These are phyloP conservation scores for Moniliophthora roreri DNA, from an alignment of 1,284 basidiomycete genomes.

Conservation along the genomic window DNA sequence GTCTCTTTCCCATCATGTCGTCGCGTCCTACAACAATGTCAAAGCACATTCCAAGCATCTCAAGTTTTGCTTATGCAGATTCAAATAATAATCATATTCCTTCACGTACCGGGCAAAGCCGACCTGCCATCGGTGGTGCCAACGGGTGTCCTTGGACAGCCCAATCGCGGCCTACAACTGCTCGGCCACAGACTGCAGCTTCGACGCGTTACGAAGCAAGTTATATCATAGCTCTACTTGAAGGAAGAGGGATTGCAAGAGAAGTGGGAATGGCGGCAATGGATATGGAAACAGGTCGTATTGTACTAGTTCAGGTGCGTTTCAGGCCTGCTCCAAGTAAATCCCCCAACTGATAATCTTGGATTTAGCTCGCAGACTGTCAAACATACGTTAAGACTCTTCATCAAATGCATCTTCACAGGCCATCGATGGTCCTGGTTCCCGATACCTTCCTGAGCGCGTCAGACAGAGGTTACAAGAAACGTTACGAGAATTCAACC, in stretches of 20 bases:
- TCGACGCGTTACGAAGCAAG: slow-evolving; percentile 58
- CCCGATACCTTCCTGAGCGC: slow-evolving; percentile 75
- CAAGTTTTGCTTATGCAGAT: neutral
- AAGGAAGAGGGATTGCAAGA: slow-evolving; percentile 72
- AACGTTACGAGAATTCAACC: slow-evolving; percentile 36
- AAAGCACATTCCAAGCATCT: neutral
- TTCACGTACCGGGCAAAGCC: neutral
- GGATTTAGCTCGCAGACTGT: slow-evolving; percentile 70
- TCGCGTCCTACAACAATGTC: neutral
- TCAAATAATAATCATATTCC: neutral
- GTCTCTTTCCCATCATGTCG: too few species aligned
- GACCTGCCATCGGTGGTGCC: neutral
- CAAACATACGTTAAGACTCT: slow-evolving; percentile 86
- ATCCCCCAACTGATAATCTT: neutral
- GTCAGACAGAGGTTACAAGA: slow-evolving; percentile 46
- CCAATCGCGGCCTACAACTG: slow-evolving; percentile 49
- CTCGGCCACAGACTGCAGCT: slow-evolving; percentile 59
- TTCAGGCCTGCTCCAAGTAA: neutral
- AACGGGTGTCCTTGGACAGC: slow-evolving; percentile 30
- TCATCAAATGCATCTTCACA: slow-evolving; percentile 81
- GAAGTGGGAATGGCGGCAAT: slow-evolving; percentile 87
- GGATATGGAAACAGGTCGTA: slow-evolving; percentile 78
- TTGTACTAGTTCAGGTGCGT: slow-evolving; percentile 67
- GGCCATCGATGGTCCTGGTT: slow-evolving; percentile 71
- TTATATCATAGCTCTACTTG: slow-evolving; percentile 67